Evolutionary conservation across 2,329 filamentous ascomycete species (phyloP).

Genomic region (Byssochlamys sp.): DNA sequence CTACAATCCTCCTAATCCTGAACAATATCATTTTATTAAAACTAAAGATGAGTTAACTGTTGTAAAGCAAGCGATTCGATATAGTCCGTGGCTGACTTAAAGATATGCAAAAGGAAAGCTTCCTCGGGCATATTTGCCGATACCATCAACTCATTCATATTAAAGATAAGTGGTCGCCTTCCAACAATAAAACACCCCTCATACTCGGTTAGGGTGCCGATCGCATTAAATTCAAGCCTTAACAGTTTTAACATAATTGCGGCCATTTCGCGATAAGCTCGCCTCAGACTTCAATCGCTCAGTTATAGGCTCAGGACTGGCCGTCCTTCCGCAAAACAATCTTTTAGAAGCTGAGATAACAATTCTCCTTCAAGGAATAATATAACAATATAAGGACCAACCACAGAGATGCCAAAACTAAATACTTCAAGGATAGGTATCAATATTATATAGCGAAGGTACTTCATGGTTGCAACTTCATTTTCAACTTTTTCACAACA

Average conservation of each 20-base stretch:
- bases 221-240: not conserved
- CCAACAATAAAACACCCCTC: not conserved
- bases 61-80: too few relatives aligned
- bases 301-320: not conserved
- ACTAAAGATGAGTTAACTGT: not conserved
- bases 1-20: conserved; percentile 13
- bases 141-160: too few relatives aligned
- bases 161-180: too few relatives aligned
- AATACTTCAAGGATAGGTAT: not conserved
- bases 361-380: not conserved
- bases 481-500: not conserved
- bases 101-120: too few relatives aligned
- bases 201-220: not conserved
- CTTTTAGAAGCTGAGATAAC: not conserved
- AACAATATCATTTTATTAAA: conserved; percentile 20
- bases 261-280: not conserved
- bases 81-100: too few relatives aligned
- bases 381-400: not conserved
- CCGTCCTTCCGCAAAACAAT: not conserved
- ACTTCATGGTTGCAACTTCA: not conserved
- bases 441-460: not conserved
- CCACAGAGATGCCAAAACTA: not conserved
- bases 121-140: too few relatives aligned
- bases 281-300: not conserved
- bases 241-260: not conserved